Evolutionary conservation across 305 asterid species (phyloP).

Genomic region (Solanum hybrid): DNA sequence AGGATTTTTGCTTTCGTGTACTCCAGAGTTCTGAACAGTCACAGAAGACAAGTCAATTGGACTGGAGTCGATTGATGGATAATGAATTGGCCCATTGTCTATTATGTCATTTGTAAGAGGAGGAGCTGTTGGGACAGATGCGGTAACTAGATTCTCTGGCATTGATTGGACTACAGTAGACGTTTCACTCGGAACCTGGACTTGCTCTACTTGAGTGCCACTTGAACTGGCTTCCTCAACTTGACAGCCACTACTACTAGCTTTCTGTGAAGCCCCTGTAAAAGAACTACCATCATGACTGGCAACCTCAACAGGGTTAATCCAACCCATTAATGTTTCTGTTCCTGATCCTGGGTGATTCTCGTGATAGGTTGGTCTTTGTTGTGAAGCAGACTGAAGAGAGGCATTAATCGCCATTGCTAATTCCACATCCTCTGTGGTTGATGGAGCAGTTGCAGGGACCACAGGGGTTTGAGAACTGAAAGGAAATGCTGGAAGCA

Average conservation of each 20-base stretch:
- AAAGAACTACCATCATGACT: constrained; percentile 15
- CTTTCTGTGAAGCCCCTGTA: constrained; percentile 23
- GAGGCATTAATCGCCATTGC: constrained; percentile 61
- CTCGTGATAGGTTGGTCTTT: constrained; percentile 20
- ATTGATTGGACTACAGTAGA: constrained; percentile 20
- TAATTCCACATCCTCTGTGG: constrained; percentile 46
- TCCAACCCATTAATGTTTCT: constrained; percentile 30
- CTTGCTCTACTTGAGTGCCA: constrained; percentile 16
- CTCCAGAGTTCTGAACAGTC: constrained; percentile 4
- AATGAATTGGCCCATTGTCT: constrained; percentile 51
- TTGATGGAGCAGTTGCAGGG: constrained; percentile 45
- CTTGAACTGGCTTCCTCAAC: constrained; percentile 25
- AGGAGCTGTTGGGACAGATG: constrained; percentile 57
- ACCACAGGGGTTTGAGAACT: constrained; percentile 27
- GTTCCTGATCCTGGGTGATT: constrained; percentile 22
- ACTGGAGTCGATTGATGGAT: constrained; percentile 54
- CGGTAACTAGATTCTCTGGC: constrained; percentile 20
- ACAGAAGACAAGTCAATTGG: constrained; percentile 31
- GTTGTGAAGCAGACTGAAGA: constrained; percentile 36
- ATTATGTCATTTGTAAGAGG: constrained; percentile 15
- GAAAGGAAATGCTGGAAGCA: constrained; percentile 49
- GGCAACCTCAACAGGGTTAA: constrained; percentile 15
- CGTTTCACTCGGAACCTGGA: constrained; percentile 13
- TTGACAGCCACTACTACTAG: constrained; percentile 22
- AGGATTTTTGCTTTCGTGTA: constrained; percentile 25